Percentiles rank a stretch among this genome's conserved stretches.
These are phyloP conservation scores for Filobasidium floriforme DNA, from an alignment of 768 basidiomycete species.

Conservation along the genomic window DNA sequence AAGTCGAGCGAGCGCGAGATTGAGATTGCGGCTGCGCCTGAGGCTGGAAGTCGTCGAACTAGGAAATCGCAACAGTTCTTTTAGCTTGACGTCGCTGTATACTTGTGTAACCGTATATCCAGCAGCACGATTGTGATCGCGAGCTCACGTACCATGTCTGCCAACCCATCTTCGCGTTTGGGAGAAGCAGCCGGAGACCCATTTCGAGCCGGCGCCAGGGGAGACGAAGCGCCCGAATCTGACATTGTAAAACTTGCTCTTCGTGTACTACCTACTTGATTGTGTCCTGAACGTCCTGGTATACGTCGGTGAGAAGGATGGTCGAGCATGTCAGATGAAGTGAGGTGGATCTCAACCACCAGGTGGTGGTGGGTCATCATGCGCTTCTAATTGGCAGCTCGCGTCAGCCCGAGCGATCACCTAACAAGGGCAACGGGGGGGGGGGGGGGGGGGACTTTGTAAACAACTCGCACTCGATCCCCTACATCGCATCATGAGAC, in stretches of 20 bases:
- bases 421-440: not conserved
- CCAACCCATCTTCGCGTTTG: constrained; percentile 4
- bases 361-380: not conserved
- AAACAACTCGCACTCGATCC: too few species aligned
- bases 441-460: too few species aligned
- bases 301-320: not conserved
- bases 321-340: not conserved
- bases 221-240: not conserved
- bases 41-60: constrained; percentile 8
- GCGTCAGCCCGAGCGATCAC: not conserved
- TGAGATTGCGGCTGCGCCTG: not conserved
- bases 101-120: too few species aligned
- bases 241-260: not conserved
- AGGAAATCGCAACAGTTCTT: too few species aligned
- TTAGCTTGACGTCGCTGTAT: too few species aligned
- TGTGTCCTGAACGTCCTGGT: not conserved
- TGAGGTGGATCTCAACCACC: too few species aligned
- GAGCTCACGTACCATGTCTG: constrained; percentile 1
- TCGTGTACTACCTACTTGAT: not conserved
- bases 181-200: not conserved
- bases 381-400: constrained; percentile 7
- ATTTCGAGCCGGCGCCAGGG: not conserved
- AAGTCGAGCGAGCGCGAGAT: constrained; percentile 13
- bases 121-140: not conserved
- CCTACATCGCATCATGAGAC: too few species aligned